phyloP scores from a whole-genome alignment of 78 protist species.

The Dictyostelium intermedium region DNA sequence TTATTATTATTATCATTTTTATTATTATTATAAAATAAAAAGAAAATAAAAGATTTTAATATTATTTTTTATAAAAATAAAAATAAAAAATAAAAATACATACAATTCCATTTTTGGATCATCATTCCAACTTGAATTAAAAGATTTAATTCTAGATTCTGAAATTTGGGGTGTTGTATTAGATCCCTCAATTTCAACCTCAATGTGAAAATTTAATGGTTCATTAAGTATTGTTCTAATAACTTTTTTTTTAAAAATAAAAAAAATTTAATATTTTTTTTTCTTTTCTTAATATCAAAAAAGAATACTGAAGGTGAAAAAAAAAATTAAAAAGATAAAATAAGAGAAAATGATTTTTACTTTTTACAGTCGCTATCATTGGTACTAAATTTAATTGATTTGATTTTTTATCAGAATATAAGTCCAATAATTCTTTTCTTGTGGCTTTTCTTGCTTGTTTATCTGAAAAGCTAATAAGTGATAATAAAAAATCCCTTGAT shows the following conservation, averaged over 20 bases:
- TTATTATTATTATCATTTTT: too few relatives aligned
- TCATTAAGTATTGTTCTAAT: constrained; percentile 2
- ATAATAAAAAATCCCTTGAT: background rate
- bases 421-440: constrained; percentile 31
- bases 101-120: constrained; percentile 30
- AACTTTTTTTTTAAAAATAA: background rate
- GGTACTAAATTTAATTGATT: constrained; percentile 4
- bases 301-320: background rate
- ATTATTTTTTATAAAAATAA: background rate
- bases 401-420: background rate
- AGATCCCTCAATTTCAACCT: background rate
- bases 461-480: constrained; percentile 3
- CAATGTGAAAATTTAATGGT: constrained; percentile 22
- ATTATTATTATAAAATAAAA: too few relatives aligned
- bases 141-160: background rate
- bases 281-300: background rate
- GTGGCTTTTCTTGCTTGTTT: constrained; percentile 12
- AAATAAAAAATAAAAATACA: background rate
- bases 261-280: background rate
- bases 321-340: background rate
- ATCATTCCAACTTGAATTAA: constrained; percentile 7
- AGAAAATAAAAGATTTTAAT: background rate
- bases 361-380: constrained; percentile 4
- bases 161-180: constrained; percentile 34
- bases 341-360: too few relatives aligned